Evolutionary conservation across 148 eudicot species (phyloP), one percentile per base, ranked within the genome.

Genomic region (Agrostemma githago): DNA sequence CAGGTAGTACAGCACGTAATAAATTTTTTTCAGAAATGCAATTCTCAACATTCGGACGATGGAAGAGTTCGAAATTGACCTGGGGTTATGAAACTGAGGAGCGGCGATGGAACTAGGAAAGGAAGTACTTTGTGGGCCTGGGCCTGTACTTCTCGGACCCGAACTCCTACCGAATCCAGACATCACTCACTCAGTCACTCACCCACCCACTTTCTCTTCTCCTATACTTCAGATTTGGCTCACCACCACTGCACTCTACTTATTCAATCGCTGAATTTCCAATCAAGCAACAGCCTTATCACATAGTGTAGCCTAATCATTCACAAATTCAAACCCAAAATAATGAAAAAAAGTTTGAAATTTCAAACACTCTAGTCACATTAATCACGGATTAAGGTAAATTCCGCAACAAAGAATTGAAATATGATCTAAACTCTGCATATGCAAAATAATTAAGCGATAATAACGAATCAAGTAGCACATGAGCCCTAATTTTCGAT

Each of bases 131-230:
- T 76, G 72, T 4, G 78, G 80, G 5, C 42, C 73, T 8, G 15
- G 3, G 4, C 14, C 56, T 11, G 4, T 4, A 51, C 0, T 12
- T 51, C 43, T 17, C 26, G 85, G 85, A 10, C 85, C 85, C 3
- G 82, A 76, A 53, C 65, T 66, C 72, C 57, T 79, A 69, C 85
- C 85, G 41, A 82, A 82, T 38, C 80, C 82, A 19, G 80, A 73
- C 80, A 79, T 78, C 42, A 68, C 56, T 61, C 15, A 8, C 44
- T 26, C 39, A 21, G 6, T 61, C 63, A 3, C 58, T 43, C 62
- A 17, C 40, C 15, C 62, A 17, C 40, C 15, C 20, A 4, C 20
- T 58, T 38, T 54, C 21, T 14, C 77, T 65, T 37, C 34, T 63
- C 37, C 53, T 60, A 0, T 19, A 19, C 54, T 57, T 15, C 64